Conservation (phyloP, 106 monocot species). For the Ottelia alismoides region DNA sequence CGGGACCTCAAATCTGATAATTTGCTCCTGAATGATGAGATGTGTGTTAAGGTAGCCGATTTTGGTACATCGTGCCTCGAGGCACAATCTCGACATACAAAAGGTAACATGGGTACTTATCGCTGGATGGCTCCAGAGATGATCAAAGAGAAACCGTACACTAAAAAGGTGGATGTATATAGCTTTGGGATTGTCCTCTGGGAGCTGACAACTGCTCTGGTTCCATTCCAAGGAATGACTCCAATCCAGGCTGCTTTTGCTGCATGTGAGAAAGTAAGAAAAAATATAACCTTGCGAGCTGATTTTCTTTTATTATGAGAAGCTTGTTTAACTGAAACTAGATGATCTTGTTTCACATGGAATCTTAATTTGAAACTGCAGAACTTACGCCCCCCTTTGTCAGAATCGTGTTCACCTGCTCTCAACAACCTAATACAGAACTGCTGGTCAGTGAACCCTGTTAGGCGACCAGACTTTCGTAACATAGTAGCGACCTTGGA, state of each 20-base stretch:
- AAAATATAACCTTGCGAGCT: not conserved
- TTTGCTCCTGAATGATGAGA: slow-evolving; percentile 63
- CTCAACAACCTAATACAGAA: slow-evolving; percentile 72
- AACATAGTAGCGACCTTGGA: slow-evolving; percentile 65
- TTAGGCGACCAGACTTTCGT: slow-evolving; percentile 68
- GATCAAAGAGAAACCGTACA: slow-evolving; percentile 72
- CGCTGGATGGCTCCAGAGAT: slow-evolving; percentile 96
- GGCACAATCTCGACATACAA: slow-evolving; percentile 25
- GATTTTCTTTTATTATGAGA: not conserved
- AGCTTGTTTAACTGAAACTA: not conserved
- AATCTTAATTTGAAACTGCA: slow-evolving; percentile 8
- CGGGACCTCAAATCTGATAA: slow-evolving; percentile 83
- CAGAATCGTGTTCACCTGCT: slow-evolving; percentile 46
- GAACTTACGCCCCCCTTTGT: slow-evolving; percentile 68
- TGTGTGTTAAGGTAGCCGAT: slow-evolving; percentile 74
- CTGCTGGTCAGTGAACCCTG: slow-evolving; percentile 78
- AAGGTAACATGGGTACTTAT: slow-evolving; percentile 79
- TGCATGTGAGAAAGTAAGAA: slow-evolving; percentile 63
- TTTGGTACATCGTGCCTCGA: slow-evolving; percentile 84
- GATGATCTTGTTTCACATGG: not conserved
- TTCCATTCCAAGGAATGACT: slow-evolving; percentile 86
- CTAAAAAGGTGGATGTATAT: slow-evolving; percentile 75
- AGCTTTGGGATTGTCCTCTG: slow-evolving; percentile 85
- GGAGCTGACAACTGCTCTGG: slow-evolving; percentile 74
- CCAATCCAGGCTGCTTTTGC: slow-evolving; percentile 87